phyloP scores from a whole-genome alignment of 1,284 basidiomycete species.

The Puccinia polysora region DNA sequence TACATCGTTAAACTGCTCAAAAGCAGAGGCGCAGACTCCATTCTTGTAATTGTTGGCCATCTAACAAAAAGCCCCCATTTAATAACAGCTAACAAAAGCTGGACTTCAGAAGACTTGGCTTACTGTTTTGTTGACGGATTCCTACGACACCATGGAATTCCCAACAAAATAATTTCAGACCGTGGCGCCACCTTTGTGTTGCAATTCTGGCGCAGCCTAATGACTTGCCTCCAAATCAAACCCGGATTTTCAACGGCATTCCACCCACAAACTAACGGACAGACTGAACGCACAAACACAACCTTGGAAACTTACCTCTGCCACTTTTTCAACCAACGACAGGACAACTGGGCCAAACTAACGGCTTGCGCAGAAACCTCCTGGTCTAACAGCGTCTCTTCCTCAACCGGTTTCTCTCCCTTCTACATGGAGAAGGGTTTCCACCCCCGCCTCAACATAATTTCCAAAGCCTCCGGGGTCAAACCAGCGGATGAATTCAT shows the following conservation, averaged over 20 bases:
- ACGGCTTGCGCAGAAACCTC: conserved; percentile 50
- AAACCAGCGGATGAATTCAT: no score
- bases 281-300: background rate
- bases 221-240: background rate
- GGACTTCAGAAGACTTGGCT: background rate
- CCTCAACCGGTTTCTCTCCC: no score
- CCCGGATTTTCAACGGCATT: background rate
- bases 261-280: conserved; percentile 27
- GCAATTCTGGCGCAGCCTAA: background rate
- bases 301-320: conserved; percentile 44
- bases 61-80: conserved; percentile 5
- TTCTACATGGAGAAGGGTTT: no score
- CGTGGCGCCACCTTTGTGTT: background rate
- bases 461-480: no score
- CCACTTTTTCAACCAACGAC: conserved; percentile 40
- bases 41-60: background rate
- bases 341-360: conserved; percentile 48
- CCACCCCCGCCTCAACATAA: no score
- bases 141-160: conserved; percentile 8
- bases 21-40: background rate
- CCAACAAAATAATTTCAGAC: conserved; percentile 2
- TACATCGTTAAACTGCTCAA: background rate
- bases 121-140: background rate
- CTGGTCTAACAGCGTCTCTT: no score
- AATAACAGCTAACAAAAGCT: background rate